Evolutionary conservation across 2,329 filamentous ascomycete species (phyloP).

Genomic region (Aureobasidium zeae): DNA sequence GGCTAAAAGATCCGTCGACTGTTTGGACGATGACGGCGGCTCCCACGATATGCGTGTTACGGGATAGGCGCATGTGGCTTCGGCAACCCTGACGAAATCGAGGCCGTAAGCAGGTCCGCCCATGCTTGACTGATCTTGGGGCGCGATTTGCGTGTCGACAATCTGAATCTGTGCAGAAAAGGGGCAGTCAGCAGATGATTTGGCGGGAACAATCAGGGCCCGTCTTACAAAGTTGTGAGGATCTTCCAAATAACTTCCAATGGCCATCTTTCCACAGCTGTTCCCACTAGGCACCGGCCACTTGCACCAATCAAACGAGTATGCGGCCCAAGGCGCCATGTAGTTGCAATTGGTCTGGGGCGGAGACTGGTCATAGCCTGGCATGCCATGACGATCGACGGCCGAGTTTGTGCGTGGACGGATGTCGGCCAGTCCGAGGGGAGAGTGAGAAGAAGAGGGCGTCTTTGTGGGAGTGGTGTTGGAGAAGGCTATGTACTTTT

Average conservation of each 20-base stretch:
- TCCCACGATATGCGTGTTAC: slow-evolving; percentile 95
- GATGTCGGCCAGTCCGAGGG: slow-evolving; percentile 85
- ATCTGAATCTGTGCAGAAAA: slow-evolving; percentile 96
- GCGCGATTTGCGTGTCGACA: slow-evolving; percentile 71
- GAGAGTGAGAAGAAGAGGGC: slow-evolving; percentile 68
- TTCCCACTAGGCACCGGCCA: slow-evolving; percentile 66
- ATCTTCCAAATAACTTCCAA: slow-evolving; percentile 95
- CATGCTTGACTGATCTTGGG: slow-evolving; percentile 57
- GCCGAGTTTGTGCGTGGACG: slow-evolving; percentile 75
- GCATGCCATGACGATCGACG: slow-evolving; percentile 51
- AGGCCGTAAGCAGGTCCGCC: slow-evolving; percentile 65
- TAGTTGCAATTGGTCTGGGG: slow-evolving; percentile 77
- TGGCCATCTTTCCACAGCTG: slow-evolving; percentile 81
- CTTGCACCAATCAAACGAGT: slow-evolving; percentile 99
- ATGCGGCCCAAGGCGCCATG: slow-evolving; percentile 86
- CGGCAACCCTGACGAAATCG: slow-evolving; percentile 87
- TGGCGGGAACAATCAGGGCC: not conserved
- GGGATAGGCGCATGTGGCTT: slow-evolving; percentile 95
- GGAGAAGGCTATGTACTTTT: slow-evolving; percentile 54
- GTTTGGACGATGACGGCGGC: slow-evolving; percentile 86
- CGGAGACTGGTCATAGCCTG: slow-evolving; percentile 55
- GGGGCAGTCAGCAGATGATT: not conserved
- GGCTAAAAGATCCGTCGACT: slow-evolving; percentile 86
- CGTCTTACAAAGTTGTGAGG: slow-evolving; percentile 85
- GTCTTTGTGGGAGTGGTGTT: slow-evolving; percentile 45